Evolutionary conservation across 1,139 yeast genomes (phyloP), one percentile per base, ranked within the genome.

Genomic region (Pichia sp.): DNA sequence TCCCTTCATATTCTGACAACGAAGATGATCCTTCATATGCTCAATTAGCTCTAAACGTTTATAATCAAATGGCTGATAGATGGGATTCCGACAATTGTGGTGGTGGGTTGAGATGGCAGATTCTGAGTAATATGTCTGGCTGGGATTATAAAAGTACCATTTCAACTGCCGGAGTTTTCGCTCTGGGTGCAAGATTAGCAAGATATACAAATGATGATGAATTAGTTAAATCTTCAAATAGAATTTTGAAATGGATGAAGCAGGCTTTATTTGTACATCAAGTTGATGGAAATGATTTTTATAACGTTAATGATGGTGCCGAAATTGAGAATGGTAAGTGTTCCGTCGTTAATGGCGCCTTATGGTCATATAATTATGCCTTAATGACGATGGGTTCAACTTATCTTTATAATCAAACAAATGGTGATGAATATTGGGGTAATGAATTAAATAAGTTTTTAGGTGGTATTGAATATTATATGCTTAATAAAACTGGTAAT

Each of bases 81-180:
- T 91, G 98, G 98, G 97, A 91, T 65, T 62, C 69, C 9, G 74
- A 67, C 3, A 64, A 76, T 52, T 91, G 98, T 70, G 78, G 76
- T 51, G 98, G 98, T 56, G 98, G 98, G 1, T 75, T 91, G 57
- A 79, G 97, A 72, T 91, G 98, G 98, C 98, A 91, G 71, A 91
- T 91, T 65, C 89, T 87, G 73, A 80, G 86, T 56, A 90, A 96
- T 95, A 91, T 91, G 69, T 77, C 90, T 11, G 98, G 98, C 59
- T 91, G 90, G 68, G 87, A 87, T 69, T 91, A 91, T 67, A 91
- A 91, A 70, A 90, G 90, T 68, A 74, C 95, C 13, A 93, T 91
- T 53, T 81, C 96, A 25, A 91, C 89, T 65, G 97, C 97, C 19
- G 89, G 96, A 62, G 73, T 91, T 56, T 90, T 90, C 80, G 87